Evolutionary conservation across 345 rosid genomes (phyloP).

Genomic region (Orychophragmus violaceus): DNA sequence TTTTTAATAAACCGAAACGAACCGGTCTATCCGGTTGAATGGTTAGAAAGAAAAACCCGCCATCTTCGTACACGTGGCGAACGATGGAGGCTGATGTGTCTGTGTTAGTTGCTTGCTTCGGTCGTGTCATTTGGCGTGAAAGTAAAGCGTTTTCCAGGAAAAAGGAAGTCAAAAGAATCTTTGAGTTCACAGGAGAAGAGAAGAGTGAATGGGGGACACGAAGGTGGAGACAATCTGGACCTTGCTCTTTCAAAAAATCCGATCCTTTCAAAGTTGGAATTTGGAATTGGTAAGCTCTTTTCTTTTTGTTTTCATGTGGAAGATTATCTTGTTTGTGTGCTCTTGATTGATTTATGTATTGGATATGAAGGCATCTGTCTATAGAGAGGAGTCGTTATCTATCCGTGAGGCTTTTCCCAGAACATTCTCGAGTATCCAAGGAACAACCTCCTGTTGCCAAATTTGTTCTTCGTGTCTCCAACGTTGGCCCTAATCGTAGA

Average conservation of each 20-base stretch:
- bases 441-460: constrained; percentile 79
- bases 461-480: constrained; percentile 67
- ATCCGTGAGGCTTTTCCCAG: constrained; percentile 72
- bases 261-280: constrained; percentile 89
- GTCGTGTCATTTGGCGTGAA: constrained; percentile 25
- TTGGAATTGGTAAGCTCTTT: constrained; percentile 82
- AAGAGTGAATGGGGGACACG: constrained; percentile 59
- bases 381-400: constrained; percentile 78
- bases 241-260: constrained; percentile 69
- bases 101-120: constrained; percentile 12
- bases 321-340: too few species aligned
- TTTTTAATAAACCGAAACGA: too few species aligned
- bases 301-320: too few species aligned
- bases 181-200: neutral
- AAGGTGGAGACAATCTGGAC: constrained; percentile 81
- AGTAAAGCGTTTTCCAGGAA: constrained; percentile 12
- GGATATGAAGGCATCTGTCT: constrained; percentile 67
- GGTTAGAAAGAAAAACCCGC: too few species aligned
- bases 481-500: constrained; percentile 46
- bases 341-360: neutral
- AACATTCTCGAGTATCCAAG: constrained; percentile 54
- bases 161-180: constrained; percentile 23
- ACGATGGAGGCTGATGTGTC: neutral
- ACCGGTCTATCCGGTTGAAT: too few species aligned
- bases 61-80: constrained; percentile 22